Conservation (phyloP, 768 basidiomycete genomes). For the Mycena indigotica region DNA sequence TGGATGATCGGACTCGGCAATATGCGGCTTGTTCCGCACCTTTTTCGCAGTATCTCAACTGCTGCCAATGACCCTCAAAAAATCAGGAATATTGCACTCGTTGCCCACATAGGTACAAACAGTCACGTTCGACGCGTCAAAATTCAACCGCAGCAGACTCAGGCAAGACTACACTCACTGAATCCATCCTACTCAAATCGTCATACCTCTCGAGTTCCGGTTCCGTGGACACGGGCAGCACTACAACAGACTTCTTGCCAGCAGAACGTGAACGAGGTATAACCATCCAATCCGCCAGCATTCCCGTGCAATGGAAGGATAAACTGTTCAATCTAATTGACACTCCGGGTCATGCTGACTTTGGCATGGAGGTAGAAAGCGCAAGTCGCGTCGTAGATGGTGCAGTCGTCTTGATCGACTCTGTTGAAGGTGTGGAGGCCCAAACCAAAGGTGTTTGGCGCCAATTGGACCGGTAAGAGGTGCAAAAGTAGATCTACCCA, state of each 20-base stretch:
- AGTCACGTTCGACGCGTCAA: neutral
- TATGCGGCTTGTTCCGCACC: constrained; percentile 11
- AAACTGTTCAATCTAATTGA: constrained; percentile 89
- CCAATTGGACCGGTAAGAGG: constrained; percentile 75
- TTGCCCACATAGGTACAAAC: constrained; percentile 79
- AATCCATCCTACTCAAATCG: constrained; percentile 80
- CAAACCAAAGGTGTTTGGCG: constrained; percentile 90
- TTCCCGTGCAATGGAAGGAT: constrained; percentile 82
- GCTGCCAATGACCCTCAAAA: constrained; percentile 41
- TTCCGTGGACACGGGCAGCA: constrained; percentile 87
- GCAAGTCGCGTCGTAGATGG: constrained; percentile 90
- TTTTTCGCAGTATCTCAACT: constrained; percentile 30
- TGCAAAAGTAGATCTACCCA: neutral
- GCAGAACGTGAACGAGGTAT: constrained; percentile 90
- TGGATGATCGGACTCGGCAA: constrained; percentile 7
- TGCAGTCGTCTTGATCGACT: constrained; percentile 85
- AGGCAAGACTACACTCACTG: constrained; percentile 87
- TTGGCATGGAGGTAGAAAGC: constrained; percentile 96
- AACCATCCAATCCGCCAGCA: constrained; percentile 90
- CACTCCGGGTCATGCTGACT: constrained; percentile 91
- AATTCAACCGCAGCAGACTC: constrained; percentile 56
- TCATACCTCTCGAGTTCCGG: constrained; percentile 73
- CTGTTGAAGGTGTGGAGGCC: constrained; percentile 89
- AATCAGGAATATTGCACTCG: constrained; percentile 78
- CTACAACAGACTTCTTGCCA: constrained; percentile 87